Evolutionary conservation across 179 eudicot genomes (phyloP).

Genomic region (Beta lomatogona): DNA sequence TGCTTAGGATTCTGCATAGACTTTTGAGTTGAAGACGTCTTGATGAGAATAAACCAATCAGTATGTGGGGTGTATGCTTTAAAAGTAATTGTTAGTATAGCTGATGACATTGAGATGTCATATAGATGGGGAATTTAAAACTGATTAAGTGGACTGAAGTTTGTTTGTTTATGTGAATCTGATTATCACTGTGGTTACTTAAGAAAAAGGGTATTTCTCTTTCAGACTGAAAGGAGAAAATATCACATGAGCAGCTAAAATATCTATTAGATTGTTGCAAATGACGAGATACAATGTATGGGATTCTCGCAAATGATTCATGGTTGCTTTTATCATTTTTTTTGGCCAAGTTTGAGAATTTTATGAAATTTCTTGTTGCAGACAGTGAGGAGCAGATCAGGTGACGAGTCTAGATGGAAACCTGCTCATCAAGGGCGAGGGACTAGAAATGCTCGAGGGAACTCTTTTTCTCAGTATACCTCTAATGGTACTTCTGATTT

Average conservation of each 20-base stretch:
- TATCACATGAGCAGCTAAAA: conserved; percentile 4
- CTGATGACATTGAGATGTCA: not conserved
- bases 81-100: not conserved
- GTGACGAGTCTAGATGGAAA: conserved; percentile 42
- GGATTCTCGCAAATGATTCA: not conserved
- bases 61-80: not conserved
- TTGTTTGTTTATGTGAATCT: not conserved
- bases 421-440: conserved; percentile 41
- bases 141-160: conserved; percentile 1
- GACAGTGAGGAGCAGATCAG: conserved; percentile 37
- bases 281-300: not conserved
- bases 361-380: conserved; percentile 20
- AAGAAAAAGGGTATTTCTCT: not conserved
- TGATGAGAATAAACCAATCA: not conserved
- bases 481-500: conserved; percentile 37
- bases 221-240: not conserved
- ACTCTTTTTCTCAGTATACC: conserved; percentile 32
- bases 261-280: not conserved
- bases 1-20: not conserved
- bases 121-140: not conserved
- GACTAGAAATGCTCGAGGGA: conserved; percentile 38
- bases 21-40: not conserved
- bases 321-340: not conserved
- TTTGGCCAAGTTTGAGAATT: not conserved
- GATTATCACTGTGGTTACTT: not conserved